phyloP scores from a whole-genome alignment of 805 yeast genomes.

The Pichia kluyveri region DNA sequence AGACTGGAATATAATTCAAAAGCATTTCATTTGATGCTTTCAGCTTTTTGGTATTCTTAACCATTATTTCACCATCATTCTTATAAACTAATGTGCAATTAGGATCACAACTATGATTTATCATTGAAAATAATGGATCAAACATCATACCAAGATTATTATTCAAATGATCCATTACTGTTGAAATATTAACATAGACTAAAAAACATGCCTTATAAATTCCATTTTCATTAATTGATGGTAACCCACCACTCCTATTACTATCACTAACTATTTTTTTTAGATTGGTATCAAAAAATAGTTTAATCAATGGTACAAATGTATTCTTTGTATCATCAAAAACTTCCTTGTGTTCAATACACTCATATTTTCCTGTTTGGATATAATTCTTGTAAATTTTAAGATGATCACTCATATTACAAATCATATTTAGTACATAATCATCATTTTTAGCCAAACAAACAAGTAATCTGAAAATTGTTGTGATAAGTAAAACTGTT shows the following conservation, averaged over 20 bases:
- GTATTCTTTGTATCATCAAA: conserved; percentile 12
- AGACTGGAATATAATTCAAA: conserved; percentile 23
- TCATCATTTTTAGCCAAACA: neutral
- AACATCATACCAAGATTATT: conserved; percentile 27
- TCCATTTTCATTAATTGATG: conserved; percentile 9
- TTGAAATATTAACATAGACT: conserved; percentile 24
- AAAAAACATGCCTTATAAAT: conserved; percentile 12
- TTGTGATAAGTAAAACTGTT: neutral
- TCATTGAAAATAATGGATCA: conserved; percentile 29
- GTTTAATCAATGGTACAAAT: conserved; percentile 8
- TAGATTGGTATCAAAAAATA: neutral
- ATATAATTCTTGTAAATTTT: conserved; percentile 8
- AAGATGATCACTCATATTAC: conserved; percentile 16
- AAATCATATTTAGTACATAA: neutral
- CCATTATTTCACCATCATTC: conserved; percentile 8
- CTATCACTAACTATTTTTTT: neutral
- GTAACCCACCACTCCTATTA: too few species aligned
- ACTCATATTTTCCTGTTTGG: neutral
- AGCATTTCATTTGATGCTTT: conserved; percentile 21
- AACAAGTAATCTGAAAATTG: conserved; percentile 3
- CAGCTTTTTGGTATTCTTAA: conserved; percentile 18
- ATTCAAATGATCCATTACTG: conserved; percentile 18
- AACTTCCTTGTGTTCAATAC: conserved; percentile 8
- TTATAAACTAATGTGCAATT: conserved; percentile 22
- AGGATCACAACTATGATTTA: conserved; percentile 35